Conservation (phyloP, 768 basidiomycete genomes). For the Amanita thiersii region DNA sequence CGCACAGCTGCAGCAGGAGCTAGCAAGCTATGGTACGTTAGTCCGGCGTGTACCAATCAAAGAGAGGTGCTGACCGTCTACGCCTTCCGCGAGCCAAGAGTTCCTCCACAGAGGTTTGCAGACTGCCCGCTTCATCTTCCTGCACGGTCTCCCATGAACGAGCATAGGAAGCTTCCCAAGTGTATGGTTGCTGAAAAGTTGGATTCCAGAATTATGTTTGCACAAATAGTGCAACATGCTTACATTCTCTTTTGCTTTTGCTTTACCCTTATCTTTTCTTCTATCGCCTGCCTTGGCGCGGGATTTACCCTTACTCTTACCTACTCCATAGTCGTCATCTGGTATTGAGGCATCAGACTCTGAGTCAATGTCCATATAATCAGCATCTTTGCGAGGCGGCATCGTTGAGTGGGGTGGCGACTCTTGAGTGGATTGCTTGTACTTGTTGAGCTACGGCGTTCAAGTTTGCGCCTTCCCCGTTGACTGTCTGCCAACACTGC, state of each 20-base stretch:
- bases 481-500: too few relatives aligned
- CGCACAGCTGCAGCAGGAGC: conserved; percentile 84
- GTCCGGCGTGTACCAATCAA: conserved; percentile 4
- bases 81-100: conserved; percentile 81
- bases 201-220: neutral
- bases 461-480: neutral
- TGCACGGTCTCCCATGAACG: conserved; percentile 97
- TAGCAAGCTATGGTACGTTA: conserved; percentile 42
- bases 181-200: conserved; percentile 64
- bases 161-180: conserved; percentile 94
- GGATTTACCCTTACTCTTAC: conserved; percentile 51
- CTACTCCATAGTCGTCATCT: conserved; percentile 45
- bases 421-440: neutral
- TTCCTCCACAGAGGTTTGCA: conserved; percentile 86
- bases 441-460: neutral
- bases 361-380: conserved; percentile 52
- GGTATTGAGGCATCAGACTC: conserved; percentile 67
- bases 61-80: conserved; percentile 49
- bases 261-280: conserved; percentile 48
- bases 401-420: conserved; percentile 20
- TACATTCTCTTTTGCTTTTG: conserved; percentile 44
- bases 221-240: conserved; percentile 9
- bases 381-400: conserved; percentile 26
- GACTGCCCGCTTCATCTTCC: conserved; percentile 89
- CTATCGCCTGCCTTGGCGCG: conserved; percentile 46